Percentiles rank a stretch among this genome's conserved stretches.
phyloP scores from a whole-genome alignment of 257 asterid genomes.

The Lithospermum erythrorhizon region DNA sequence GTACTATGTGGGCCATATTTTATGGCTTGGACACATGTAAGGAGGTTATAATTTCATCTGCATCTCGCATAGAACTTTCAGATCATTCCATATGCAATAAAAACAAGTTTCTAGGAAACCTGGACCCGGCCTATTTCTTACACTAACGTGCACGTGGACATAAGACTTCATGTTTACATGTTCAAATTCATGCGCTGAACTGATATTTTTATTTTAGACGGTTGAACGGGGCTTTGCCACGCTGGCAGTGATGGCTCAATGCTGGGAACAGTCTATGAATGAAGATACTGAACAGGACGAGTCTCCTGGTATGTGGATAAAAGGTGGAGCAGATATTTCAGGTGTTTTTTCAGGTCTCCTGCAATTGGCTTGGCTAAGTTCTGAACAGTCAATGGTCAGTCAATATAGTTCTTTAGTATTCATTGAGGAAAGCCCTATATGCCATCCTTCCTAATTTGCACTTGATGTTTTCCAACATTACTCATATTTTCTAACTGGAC shows the following conservation, averaged over 20 bases:
- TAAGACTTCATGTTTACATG: neutral
- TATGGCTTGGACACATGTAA: too few species aligned
- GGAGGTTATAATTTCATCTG: neutral
- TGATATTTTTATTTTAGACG: constrained; percentile 16
- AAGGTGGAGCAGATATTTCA: constrained; percentile 17
- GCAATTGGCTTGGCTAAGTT: constrained; percentile 26
- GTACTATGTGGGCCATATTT: too few species aligned
- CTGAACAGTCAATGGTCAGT: constrained; percentile 24
- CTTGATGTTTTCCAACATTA: constrained; percentile 1
- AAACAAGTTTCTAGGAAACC: neutral
- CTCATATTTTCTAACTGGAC: constrained; percentile 1
- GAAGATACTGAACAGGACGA: constrained; percentile 20
- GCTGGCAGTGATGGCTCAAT: constrained; percentile 29
- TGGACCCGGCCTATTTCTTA: neutral
- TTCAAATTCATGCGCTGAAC: constrained; percentile 2
- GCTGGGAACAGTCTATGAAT: constrained; percentile 24
- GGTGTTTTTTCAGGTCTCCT: constrained; percentile 30
- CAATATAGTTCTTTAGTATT: neutral
- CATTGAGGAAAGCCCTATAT: neutral
- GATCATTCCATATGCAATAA: neutral
- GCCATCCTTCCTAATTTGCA: neutral
- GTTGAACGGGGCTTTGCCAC: constrained; percentile 33
- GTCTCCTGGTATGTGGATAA: constrained; percentile 16
- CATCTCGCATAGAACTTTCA: neutral
- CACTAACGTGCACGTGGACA: neutral